These are phyloP conservation scores for Leccinum boreale DNA, from an alignment of 768 basidiomycete species.

Conservation along the genomic window DNA sequence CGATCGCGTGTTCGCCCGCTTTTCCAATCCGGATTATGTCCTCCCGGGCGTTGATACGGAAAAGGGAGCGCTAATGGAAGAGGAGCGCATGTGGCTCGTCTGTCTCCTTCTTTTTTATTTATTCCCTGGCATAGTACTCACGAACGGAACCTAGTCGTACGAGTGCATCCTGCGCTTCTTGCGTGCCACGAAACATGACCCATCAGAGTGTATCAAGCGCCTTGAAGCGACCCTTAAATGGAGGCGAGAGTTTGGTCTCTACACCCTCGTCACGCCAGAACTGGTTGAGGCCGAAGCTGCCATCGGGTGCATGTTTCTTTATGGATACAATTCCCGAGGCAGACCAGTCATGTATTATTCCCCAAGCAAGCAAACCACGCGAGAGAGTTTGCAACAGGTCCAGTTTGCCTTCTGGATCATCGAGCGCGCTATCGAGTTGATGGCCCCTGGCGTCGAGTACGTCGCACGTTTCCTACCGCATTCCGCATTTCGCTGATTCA, in stretches of 20 bases:
- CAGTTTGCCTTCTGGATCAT: constrained; percentile 74
- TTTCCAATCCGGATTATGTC: constrained; percentile 47
- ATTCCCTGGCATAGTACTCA: background rate
- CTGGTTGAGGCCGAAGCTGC: constrained; percentile 74
- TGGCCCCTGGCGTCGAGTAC: constrained; percentile 81
- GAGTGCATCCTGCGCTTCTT: constrained; percentile 77
- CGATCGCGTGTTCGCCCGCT: constrained; percentile 54
- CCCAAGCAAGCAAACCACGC: constrained; percentile 75
- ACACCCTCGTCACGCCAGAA: constrained; percentile 55
- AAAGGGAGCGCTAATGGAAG: constrained; percentile 50
- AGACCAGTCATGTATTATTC: constrained; percentile 70
- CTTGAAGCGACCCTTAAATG: constrained; percentile 73
- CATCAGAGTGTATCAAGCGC: constrained; percentile 52
- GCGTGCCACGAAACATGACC: constrained; percentile 74
- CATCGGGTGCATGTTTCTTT: constrained; percentile 81
- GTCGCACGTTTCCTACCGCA: constrained; percentile 19
- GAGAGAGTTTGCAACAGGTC: constrained; percentile 63
- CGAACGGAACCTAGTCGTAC: constrained; percentile 36
- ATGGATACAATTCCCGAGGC: constrained; percentile 68
- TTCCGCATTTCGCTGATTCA: background rate
- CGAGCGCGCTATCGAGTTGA: constrained; percentile 72
- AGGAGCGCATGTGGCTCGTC: constrained; percentile 77
- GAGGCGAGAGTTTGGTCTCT: constrained; percentile 76
- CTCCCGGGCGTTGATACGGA: constrained; percentile 44
- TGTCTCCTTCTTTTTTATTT: constrained; percentile 25